Base-by-base conservation (phyloP, 1,284 basidiomycete genomes). In the Cryptococcus amylolentus region DNA sequence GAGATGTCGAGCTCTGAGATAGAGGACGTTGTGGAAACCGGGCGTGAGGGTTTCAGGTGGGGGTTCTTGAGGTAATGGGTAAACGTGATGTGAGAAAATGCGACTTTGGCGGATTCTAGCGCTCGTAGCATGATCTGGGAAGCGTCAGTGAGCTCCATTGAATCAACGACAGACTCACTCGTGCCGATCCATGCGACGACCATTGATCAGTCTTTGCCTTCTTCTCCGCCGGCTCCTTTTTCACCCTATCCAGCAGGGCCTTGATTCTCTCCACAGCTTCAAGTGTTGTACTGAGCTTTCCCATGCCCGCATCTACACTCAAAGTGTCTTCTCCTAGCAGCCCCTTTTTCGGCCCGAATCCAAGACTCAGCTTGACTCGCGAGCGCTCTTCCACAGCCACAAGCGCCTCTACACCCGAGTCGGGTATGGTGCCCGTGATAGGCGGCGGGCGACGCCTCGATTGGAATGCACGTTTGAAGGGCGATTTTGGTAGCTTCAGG, bases 311-410 rank as follows among this genome's bases (percentile, higher is more conserved):
- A 5, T 46, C 47, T 3, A 60, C 52, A 4, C 61, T 59, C n/a
- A 75, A 56, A 14, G 72, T 76, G 49, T 73, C 69, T 46, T 71
- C 68, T 0, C 67, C 64, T 6, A 71, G 52, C 26, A 72, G 38
- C 1, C 68, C 64, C 26, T 67, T 67, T 38, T 67, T 66, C 7
- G 72, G 68, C 0, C 71, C 72, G 50, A 76, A 74, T 1, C 70
- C 69, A 9, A 74, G 43, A 23, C 57, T 60, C 2, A 70, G 20
- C 0, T 49, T 45, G 5, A 61, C 52, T 1, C 40, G 56, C 2
- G 70, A 67, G 2, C 40, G 40, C 5, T 62, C 69, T 13, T 67
- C 60, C 12, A 73, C 38, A 0, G 51, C 54, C 1, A 66, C 16
- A 4, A 75, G 59, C 35, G 51, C 54, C 28, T 67, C 63, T 31